These are phyloP conservation scores for Geopyxis carbonaria DNA, from an alignment of 495 filamentous ascomycete genomes.

Conservation along the genomic window DNA sequence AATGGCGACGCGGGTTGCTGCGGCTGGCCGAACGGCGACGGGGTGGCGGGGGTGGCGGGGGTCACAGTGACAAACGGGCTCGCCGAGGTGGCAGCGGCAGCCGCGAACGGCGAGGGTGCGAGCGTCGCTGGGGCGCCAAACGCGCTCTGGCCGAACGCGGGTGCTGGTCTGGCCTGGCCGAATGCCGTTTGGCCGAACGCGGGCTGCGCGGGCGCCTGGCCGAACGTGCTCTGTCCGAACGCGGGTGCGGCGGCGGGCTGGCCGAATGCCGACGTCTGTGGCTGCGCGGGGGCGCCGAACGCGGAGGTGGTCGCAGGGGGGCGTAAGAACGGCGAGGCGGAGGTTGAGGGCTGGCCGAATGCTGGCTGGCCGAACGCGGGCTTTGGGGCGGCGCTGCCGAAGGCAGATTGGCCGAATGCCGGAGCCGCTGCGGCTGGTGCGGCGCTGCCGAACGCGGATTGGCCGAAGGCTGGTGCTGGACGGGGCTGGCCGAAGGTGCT, in stretches of 20 bases:
- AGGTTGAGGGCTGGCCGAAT: slow-evolving; percentile 10
- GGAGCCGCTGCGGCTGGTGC: slow-evolving; percentile 8
- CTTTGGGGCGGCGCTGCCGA: slow-evolving; percentile 4
- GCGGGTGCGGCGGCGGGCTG: neutral
- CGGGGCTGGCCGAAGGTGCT: slow-evolving; percentile 23
- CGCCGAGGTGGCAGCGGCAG: neutral
- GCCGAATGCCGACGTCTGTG: neutral
- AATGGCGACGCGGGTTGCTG: neutral
- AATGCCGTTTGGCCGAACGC: slow-evolving; percentile 21
- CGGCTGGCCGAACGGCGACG: no score
- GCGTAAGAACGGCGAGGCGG: neutral
- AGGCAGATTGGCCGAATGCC: slow-evolving; percentile 22
- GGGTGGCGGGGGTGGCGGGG: no score
- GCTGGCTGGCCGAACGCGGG: slow-evolving; percentile 22
- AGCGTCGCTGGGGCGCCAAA: no score
- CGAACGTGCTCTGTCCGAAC: neutral
- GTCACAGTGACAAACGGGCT: slow-evolving; percentile 6
- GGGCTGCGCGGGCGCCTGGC: slow-evolving; percentile 5
- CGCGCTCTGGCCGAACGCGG: slow-evolving; percentile 16
- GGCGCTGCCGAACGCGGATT: slow-evolving; percentile 25
- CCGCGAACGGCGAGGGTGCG: neutral
- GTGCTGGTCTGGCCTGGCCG: slow-evolving; percentile 7
- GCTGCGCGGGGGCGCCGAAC: neutral
- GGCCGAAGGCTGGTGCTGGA: slow-evolving; percentile 21
- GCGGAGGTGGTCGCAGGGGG: neutral